phyloP scores from a whole-genome alignment of 164 flowering plant species.

The Amborella trichopoda region DNA sequence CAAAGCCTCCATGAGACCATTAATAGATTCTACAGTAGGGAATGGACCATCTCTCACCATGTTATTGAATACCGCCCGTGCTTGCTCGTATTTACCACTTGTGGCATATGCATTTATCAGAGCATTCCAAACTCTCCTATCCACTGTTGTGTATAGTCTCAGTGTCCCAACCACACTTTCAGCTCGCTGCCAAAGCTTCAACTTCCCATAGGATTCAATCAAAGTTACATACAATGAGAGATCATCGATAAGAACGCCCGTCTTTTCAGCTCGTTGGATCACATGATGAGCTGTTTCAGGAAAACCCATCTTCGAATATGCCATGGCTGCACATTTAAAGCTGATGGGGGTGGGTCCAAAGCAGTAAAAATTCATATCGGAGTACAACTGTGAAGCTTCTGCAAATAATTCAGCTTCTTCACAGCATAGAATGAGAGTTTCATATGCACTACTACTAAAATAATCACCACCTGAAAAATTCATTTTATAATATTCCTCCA shows the following conservation, averaged over 20 bases:
- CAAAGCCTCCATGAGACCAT: slow-evolving; percentile 77
- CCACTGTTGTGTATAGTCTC: slow-evolving; percentile 31
- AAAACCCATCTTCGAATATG: slow-evolving; percentile 62
- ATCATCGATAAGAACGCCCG: slow-evolving; percentile 18
- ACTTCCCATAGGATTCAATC: slow-evolving; percentile 61
- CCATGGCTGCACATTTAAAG: slow-evolving; percentile 18
- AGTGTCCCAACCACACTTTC: slow-evolving; percentile 62
- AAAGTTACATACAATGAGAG: slow-evolving; percentile 32
- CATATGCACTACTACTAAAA: slow-evolving; percentile 47
- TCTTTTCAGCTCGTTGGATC: slow-evolving; percentile 29
- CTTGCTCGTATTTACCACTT: slow-evolving; percentile 83
- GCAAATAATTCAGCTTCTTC: slow-evolving; percentile 32
- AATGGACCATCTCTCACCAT: slow-evolving; percentile 92
- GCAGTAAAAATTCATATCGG: slow-evolving; percentile 69
- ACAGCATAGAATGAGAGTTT: slow-evolving; percentile 56
- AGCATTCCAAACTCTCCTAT: slow-evolving; percentile 81
- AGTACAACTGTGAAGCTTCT: slow-evolving; percentile 71
- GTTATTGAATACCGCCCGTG: slow-evolving; percentile 77
- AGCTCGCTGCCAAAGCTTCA: slow-evolving; percentile 64
- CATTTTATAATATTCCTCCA: slow-evolving; percentile 36
- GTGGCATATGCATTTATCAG: slow-evolving; percentile 60
- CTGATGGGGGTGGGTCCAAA: slow-evolving; percentile 20
- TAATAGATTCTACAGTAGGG: slow-evolving; percentile 75
- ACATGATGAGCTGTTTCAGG: slow-evolving; percentile 85
- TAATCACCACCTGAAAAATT: slow-evolving; percentile 17